Percentiles rank a stretch among this genome's conserved stretches.
Conservation (phyloP, 768 basidiomycete genomes). For the Mycena venus region DNA sequence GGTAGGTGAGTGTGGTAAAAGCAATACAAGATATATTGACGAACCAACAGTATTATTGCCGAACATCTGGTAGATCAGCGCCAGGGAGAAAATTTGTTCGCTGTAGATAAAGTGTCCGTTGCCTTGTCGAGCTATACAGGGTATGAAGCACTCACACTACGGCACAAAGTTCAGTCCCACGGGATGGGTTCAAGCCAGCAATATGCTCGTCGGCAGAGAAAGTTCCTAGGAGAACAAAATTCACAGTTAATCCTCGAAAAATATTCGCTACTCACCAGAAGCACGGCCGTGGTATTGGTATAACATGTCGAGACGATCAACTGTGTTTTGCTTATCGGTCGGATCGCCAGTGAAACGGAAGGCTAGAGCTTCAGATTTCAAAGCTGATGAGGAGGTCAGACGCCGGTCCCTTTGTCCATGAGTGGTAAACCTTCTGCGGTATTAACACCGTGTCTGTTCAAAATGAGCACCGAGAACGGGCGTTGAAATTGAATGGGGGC, state of each 20-base stretch:
- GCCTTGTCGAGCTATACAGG: background rate
- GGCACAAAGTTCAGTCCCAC: conserved; percentile 59
- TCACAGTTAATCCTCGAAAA: background rate
- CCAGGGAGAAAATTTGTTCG: conserved; percentile 59
- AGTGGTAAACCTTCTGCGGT: conserved; percentile 45
- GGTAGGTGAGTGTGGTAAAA: background rate
- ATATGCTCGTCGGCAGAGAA: conserved; percentile 59
- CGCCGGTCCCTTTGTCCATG: conserved; percentile 24
- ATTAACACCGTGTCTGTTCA: conserved; percentile 55
- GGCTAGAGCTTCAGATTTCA: conserved; percentile 58
- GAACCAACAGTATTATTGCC: conserved; percentile 54
- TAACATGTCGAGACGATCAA: conserved; percentile 53
- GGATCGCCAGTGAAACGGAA: conserved; percentile 56
- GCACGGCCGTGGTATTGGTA: conserved; percentile 56
- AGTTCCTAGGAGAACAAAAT: conserved; percentile 42
- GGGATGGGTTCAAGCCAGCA: conserved; percentile 56
- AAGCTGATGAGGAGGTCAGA: conserved; percentile 38
- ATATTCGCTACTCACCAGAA: conserved; percentile 38
- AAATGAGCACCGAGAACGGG: background rate
- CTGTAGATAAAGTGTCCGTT: conserved; percentile 30
- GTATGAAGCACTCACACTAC: conserved; percentile 49
- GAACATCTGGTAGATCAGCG: conserved; percentile 55
- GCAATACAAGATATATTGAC: background rate
- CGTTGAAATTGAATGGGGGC: conserved; percentile 10
- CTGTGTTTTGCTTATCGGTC: conserved; percentile 54